Percentiles rank a stretch among this genome's conserved stretches.
phyloP scores from a whole-genome alignment of 108 stramenopile genomes.

The Cyclostephanos tholiformis region DNA sequence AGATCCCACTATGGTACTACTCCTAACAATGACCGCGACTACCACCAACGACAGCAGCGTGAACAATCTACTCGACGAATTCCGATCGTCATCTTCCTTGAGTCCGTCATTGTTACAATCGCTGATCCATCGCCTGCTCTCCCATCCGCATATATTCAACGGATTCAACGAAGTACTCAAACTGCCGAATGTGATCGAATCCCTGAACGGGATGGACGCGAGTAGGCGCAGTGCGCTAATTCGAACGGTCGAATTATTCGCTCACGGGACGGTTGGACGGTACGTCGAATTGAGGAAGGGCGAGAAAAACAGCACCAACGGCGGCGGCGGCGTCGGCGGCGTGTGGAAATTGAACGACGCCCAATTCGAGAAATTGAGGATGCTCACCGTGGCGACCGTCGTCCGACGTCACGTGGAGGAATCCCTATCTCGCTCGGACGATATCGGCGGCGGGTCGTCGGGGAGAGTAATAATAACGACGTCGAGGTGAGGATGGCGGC shows the following conservation, averaged over 20 bases:
- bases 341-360: conserved; percentile 46
- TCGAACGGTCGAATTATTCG: too few species aligned
- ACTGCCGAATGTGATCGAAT: conserved; percentile 4
- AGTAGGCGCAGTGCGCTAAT: conserved; percentile 21
- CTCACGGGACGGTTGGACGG: conserved; percentile 26
- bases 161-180: conserved; percentile 40
- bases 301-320: too few species aligned
- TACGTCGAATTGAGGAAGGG: conserved; percentile 24
- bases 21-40: conserved; percentile 17
- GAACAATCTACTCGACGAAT: conserved; percentile 33
- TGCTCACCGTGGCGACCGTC: conserved; percentile 47
- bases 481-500: conserved; percentile 19
- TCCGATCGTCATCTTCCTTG: conserved; percentile 22
- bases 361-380: conserved; percentile 43
- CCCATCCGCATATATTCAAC: conserved; percentile 38
- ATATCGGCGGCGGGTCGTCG: background rate
- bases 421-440: too few species aligned
- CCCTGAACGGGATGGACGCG: conserved; percentile 3
- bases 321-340: background rate
- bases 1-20: too few species aligned
- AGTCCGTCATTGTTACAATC: conserved; percentile 25
- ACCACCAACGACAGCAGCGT: background rate
- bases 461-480: background rate
- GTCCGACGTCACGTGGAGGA: conserved; percentile 10
- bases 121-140: conserved; percentile 28